phyloP scores from a whole-genome alignment of 1,284 basidiomycete species.

The Phylloboletellus chloephorus region DNA sequence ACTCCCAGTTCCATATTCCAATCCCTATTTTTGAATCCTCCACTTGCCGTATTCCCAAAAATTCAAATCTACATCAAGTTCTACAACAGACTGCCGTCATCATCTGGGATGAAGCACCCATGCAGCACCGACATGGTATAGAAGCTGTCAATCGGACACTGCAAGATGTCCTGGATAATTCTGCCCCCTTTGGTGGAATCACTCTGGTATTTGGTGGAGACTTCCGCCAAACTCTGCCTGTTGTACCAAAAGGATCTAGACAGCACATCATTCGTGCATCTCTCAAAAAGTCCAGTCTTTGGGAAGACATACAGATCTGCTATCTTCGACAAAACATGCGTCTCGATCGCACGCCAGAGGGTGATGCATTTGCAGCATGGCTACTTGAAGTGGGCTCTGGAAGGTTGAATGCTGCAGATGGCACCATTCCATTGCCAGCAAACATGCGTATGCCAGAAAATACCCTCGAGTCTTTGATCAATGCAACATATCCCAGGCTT shows the following conservation, averaged over 20 bases:
- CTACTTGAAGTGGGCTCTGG: conserved; percentile 41
- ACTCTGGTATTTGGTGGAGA: conserved; percentile 39
- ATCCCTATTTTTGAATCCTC: conserved; percentile 29
- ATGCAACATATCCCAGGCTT: conserved; percentile 5
- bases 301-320: conserved; percentile 30
- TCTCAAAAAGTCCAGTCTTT: conserved; percentile 34
- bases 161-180: conserved; percentile 26
- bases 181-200: conserved; percentile 36
- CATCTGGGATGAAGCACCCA: conserved; percentile 38
- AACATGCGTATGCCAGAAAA: conserved; percentile 25
- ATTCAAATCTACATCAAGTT: conserved; percentile 6
- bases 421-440: conserved; percentile 24
- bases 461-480: conserved; percentile 20
- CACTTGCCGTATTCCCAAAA: conserved; percentile 31
- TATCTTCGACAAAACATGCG: conserved; percentile 37
- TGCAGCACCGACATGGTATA: conserved; percentile 31
- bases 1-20: conserved; percentile 17
- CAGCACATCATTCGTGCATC: conserved; percentile 34
- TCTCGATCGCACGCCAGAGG: conserved; percentile 26
- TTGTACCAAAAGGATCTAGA: conserved; percentile 29
- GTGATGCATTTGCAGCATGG: conserved; percentile 36
- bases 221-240: conserved; percentile 34
- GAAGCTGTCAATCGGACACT: conserved; percentile 34
- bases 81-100: background rate
- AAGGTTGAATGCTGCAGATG: conserved; percentile 13